phyloP scores from a whole-genome alignment of 495 filamentous ascomycete genomes.

The Stereocaulon alpinum region DNA sequence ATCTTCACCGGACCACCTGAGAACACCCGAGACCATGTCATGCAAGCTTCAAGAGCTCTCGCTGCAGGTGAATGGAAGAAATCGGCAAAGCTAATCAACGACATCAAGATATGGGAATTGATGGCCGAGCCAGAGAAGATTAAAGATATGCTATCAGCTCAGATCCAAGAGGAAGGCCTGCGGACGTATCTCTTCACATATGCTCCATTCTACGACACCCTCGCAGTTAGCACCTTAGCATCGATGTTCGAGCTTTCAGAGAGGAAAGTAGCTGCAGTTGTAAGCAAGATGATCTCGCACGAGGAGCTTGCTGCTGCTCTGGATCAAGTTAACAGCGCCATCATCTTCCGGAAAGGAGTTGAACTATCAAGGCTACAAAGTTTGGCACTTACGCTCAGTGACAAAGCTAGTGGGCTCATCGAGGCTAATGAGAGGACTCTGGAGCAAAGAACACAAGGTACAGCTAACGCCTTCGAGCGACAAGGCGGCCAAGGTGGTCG shows the following conservation, averaged over 20 bases:
- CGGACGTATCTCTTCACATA: conserved; percentile 99
- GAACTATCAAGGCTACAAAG: conserved; percentile 94
- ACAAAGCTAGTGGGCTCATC: conserved; percentile 92
- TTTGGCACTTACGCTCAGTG: conserved; percentile 81
- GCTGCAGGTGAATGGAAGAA: conserved; percentile 98
- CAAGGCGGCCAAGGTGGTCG: conserved; percentile 67
- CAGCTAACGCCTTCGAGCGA: conserved; percentile 86
- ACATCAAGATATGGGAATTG: conserved; percentile 98
- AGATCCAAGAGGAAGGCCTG: conserved; percentile 97
- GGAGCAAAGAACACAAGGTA: conserved; percentile 92
- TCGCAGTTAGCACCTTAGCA: conserved; percentile 72
- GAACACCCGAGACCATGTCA: conserved; percentile 97
- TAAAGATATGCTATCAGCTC: conserved; percentile 91
- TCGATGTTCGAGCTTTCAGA: conserved; percentile 91
- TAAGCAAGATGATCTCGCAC: conserved; percentile 99
- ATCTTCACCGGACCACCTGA: conserved; percentile 98
- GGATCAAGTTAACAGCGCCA: conserved; percentile 93
- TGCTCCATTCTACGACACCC: conserved; percentile 96
- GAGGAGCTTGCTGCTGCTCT: conserved; percentile 93
- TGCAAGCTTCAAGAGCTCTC: conserved; percentile 94
- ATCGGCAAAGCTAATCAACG: conserved; percentile 79
- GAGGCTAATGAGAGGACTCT: conserved; percentile 95
- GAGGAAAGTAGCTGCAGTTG: conserved; percentile 83
- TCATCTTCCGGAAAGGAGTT: conserved; percentile 99
- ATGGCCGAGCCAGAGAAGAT: conserved; percentile 78